Base-by-base conservation (phyloP, 2,329 filamentous ascomycete species). In the Fusarium foetens region DNA sequence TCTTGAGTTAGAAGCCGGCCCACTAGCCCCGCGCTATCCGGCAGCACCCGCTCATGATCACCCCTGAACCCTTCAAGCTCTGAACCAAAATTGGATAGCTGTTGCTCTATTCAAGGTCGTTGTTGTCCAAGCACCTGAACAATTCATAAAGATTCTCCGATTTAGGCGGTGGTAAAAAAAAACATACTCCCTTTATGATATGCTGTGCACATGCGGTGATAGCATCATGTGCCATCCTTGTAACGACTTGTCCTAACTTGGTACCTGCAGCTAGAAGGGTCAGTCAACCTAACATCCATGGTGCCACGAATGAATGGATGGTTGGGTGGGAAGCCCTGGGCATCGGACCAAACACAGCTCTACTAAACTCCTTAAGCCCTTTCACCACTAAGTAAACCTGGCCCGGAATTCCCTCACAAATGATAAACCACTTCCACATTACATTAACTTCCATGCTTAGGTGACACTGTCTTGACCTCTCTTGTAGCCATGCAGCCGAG, bases 1-100 rank as follows among this genome's bases (percentile, higher is more conserved):
- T 39, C 48, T 68, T 57, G 57, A 55, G 70, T 73, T 64, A 59
- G 70, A 36, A 45, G 58, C 55, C 23, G 39, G 66, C 39, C 67
- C 66, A 66, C 68, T 73, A 73, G 71, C 68, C 71, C 71, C 71
- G 71, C 71, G 71, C 71, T 62, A 69, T 74, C 71, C 71, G 71
- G 71, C 71, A 73, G 71, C 71, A 74, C 71, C 71, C 71, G 71
- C 64, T 62, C 68, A 69, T 55, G 63, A 61, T 48, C 58, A 74
- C 49, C 70, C 70, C 67, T 71, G 70, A 72, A 73, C 70, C 66
- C 70, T 73, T 53, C 58, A 68, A 66, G 39, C 46, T 54, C 46
- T 58, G 59, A 58, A 58, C 71, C 70, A 38, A 54, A 64, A 53
- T 42, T 49, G 62, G 51, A 54, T 46, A 53, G 49, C 29, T 65